These are phyloP conservation scores for Fraxinus baroniana DNA, from an alignment of 305 asterid species.

Conservation along the genomic window DNA sequence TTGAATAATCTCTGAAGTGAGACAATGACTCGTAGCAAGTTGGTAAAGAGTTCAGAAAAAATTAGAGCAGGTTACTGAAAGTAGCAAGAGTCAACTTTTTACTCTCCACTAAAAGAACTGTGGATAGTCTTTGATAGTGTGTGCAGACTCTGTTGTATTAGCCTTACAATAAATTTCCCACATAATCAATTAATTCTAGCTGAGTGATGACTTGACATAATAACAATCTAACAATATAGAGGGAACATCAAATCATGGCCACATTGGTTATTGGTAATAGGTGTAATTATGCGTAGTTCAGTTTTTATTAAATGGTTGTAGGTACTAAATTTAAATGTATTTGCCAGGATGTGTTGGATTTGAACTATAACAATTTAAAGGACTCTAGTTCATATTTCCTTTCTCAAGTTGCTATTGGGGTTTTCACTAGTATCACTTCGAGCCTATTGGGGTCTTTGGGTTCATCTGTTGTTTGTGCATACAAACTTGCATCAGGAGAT, in stretches of 20 bases:
- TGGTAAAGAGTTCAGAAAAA: not conserved
- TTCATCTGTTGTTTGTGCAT: conserved; percentile 44
- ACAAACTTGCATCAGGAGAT: conserved; percentile 38
- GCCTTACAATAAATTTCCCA: not conserved
- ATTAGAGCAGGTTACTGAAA: not conserved
- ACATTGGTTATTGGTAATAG: not conserved
- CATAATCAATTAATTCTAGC: not conserved
- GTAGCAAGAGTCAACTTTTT: not conserved
- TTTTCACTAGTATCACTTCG: conserved; percentile 53
- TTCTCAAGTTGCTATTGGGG: conserved; percentile 58
- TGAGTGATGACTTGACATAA: not conserved
- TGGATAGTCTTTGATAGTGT: not conserved
- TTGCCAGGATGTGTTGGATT: conserved; percentile 47
- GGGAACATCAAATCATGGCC: not conserved
- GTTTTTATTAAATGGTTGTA: not conserved
- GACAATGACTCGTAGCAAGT: not conserved
- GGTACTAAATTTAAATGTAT: conserved; percentile 16
- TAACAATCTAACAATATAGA: not conserved
- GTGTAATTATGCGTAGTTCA: not conserved
- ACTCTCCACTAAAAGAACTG: not conserved
- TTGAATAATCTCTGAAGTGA: not conserved
- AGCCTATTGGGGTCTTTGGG: conserved; percentile 52
- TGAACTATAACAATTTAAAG: conserved; percentile 29
- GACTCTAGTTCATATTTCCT: conserved; percentile 47
- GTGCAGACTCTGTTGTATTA: not conserved